Conservation (phyloP, 768 basidiomycete species). For the Tricholoma matsutake region DNA sequence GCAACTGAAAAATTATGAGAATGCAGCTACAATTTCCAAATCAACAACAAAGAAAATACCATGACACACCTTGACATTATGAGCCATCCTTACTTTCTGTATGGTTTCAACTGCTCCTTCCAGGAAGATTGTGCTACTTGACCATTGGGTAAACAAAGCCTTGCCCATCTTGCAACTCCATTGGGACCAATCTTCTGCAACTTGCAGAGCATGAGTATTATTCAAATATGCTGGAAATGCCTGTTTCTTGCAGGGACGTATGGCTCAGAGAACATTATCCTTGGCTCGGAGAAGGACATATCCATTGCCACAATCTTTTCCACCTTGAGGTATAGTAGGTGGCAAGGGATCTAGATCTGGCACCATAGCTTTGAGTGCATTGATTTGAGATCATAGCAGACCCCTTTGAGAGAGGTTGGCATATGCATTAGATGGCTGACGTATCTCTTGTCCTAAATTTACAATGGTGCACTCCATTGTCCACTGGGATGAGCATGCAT, state of each 20-base stretch:
- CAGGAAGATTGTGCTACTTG: conserved; percentile 31
- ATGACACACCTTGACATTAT: conserved; percentile 34
- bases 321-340: conserved; percentile 10
- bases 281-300: conserved; percentile 17
- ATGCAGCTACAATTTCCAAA: background rate
- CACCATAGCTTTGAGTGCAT: conserved; percentile 12
- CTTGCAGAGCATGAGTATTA: conserved; percentile 4
- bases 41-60: background rate
- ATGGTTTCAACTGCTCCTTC: conserved; percentile 27
- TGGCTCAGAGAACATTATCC: conserved; percentile 7
- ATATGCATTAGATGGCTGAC: conserved; percentile 24
- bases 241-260: background rate
- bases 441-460: conserved; percentile 22
- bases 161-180: conserved; percentile 24
- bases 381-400: conserved; percentile 13
- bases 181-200: background rate
- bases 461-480: conserved; percentile 30
- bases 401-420: conserved; percentile 20
- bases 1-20: background rate
- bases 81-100: conserved; percentile 20
- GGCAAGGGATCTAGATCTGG: conserved; percentile 10
- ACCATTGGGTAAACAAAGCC: conserved; percentile 34
- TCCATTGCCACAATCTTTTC: conserved; percentile 10
- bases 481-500: conserved; percentile 21
- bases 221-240: conserved; percentile 1